Evolutionary conservation across 768 basidiomycete species (phyloP).

Genomic region (Tephrocybe sp.): DNA sequence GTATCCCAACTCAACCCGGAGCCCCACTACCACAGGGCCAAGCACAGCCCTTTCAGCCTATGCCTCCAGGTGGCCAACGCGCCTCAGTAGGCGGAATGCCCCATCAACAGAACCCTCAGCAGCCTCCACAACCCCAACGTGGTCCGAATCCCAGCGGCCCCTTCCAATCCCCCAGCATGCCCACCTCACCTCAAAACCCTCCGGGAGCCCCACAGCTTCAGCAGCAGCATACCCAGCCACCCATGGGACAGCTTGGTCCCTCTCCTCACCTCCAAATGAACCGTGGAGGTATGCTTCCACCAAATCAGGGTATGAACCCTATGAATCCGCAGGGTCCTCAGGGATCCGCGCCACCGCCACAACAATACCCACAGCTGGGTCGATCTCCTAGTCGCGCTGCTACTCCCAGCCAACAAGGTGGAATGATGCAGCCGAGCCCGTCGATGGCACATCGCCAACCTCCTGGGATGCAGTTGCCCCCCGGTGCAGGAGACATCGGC

Average conservation of each 20-base stretch:
- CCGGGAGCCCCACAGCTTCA: constrained; percentile 22
- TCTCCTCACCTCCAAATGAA: constrained; percentile 51
- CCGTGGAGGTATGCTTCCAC: constrained; percentile 46
- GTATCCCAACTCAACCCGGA: constrained; percentile 22
- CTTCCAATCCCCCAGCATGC: constrained; percentile 66
- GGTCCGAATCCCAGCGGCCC: constrained; percentile 49
- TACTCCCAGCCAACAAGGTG: constrained; percentile 22
- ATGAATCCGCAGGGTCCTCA: constrained; percentile 27
- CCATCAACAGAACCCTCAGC: constrained; percentile 16
- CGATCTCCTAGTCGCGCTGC: constrained; percentile 61
- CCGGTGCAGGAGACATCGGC: constrained; percentile 12
- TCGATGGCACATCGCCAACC: constrained; percentile 48
- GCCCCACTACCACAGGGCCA: constrained; percentile 22
- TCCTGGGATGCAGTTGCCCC: constrained; percentile 23
- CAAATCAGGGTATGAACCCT: constrained; percentile 37
- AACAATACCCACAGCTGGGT: constrained; percentile 39
- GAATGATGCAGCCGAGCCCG: constrained; percentile 56
- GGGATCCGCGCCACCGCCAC: constrained; percentile 34
- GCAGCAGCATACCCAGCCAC: constrained; percentile 28
- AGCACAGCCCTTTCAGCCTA: constrained; percentile 24
- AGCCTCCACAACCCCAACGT: constrained; percentile 33
- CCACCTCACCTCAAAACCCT: constrained; percentile 54
- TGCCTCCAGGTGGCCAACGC: constrained; percentile 14
- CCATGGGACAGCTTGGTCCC: constrained; percentile 49
- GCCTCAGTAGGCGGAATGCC: constrained; percentile 20